Percentiles rank a stretch among this genome's conserved stretches.
These are phyloP conservation scores for Saccharomyces mikatae DNA, from an alignment of 805 yeast species.

Conservation along the genomic window DNA sequence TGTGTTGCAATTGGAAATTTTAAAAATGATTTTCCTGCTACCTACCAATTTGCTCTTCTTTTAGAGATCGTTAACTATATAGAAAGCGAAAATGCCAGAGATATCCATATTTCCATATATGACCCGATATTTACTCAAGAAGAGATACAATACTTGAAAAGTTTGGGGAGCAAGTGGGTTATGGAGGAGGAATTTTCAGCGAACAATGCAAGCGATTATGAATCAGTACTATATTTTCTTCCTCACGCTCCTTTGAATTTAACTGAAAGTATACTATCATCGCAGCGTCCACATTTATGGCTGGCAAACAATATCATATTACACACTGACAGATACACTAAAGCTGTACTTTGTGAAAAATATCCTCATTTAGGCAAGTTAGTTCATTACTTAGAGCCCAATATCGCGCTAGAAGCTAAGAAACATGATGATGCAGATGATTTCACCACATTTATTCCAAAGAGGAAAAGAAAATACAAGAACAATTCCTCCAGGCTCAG, in stretches of 20 bases:
- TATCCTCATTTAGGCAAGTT: slow-evolving; percentile 40
- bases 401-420: slow-evolving; percentile 3
- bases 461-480: slow-evolving; percentile 12
- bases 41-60: slow-evolving; percentile 58
- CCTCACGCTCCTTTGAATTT: slow-evolving; percentile 68
- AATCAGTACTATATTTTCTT: slow-evolving; percentile 43
- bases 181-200: slow-evolving; percentile 16
- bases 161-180: slow-evolving; percentile 22
- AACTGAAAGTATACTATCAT: slow-evolving; percentile 35
- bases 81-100: background rate
- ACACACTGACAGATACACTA: slow-evolving; percentile 48
- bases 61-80: slow-evolving; percentile 32
- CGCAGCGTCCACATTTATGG: slow-evolving; percentile 32
- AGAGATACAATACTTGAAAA: slow-evolving; percentile 36
- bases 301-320: slow-evolving; percentile 46
- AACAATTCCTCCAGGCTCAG: slow-evolving; percentile 9
- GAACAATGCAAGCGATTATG: slow-evolving; percentile 15
- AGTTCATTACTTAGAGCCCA: slow-evolving; percentile 11
- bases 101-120: slow-evolving; percentile 38
- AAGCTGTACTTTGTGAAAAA: slow-evolving; percentile 33
- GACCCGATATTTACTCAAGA: slow-evolving; percentile 54
- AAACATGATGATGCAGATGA: slow-evolving; percentile 12
- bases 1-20: slow-evolving; percentile 72
- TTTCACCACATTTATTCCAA: slow-evolving; percentile 20
- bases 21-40: slow-evolving; percentile 46